Evolutionary conservation across 228 moss, liverwort and hornwort species (phyloP).

Genomic region (Sphagnum magellanicum): DNA sequence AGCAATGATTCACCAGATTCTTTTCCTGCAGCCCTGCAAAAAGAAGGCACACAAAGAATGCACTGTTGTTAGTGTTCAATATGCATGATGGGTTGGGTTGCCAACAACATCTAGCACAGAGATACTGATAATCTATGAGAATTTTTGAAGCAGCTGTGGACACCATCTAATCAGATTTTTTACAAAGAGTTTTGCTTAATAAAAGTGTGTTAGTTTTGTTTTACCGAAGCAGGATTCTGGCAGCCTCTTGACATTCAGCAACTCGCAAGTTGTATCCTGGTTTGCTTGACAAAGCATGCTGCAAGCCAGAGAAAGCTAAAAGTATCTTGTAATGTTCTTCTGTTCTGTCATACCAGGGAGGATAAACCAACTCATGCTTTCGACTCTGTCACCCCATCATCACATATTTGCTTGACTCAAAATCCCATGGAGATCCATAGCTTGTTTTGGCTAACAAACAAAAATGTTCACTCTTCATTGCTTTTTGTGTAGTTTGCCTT

Average conservation of each 20-base stretch:
- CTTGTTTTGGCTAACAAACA: background rate
- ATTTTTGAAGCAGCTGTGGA: background rate
- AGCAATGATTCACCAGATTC: constrained; percentile 51
- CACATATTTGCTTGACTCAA: background rate
- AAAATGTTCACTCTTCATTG: too few species aligned
- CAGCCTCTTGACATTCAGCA: constrained; percentile 80
- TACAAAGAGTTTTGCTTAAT: too few species aligned
- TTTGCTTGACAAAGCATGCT: constrained; percentile 81
- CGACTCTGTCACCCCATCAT: constrained; percentile 37
- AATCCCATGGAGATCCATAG: too few species aligned
- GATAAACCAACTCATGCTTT: constrained; percentile 50
- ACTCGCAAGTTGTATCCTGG: constrained; percentile 89
- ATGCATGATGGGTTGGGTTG: too few species aligned
- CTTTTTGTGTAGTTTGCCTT: too few species aligned
- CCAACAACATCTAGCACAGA: too few species aligned
- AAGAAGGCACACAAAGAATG: background rate
- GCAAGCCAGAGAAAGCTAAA: constrained; percentile 94
- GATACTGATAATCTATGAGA: background rate
- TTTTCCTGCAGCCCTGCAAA: constrained; percentile 63
- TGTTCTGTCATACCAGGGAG: constrained; percentile 45
- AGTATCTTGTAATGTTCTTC: constrained; percentile 69
- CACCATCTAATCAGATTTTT: too few species aligned
- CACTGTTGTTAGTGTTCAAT: too few species aligned
- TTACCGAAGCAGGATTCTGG: constrained; percentile 66
- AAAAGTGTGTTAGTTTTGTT: too few species aligned